A percentile compares a stretch with the other conserved stretches of the same genome.
These are phyloP conservation scores for Furcasterigmium furcatum DNA, from an alignment of 2,329 filamentous ascomycete genomes.

Conservation along the genomic window DNA sequence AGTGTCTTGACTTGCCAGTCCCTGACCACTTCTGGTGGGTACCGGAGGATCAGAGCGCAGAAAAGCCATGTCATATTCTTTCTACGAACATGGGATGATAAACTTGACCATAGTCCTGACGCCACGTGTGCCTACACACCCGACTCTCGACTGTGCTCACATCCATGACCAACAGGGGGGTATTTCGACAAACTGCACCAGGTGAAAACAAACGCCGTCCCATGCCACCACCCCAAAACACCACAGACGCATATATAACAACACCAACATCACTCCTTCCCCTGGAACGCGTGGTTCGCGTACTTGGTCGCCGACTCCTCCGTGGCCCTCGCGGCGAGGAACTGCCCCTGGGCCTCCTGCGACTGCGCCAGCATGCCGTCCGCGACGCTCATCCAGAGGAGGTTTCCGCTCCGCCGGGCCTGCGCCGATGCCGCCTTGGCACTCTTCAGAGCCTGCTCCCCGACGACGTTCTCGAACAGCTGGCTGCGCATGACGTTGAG, in stretches of 20 bases:
- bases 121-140: no score
- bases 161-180: no score
- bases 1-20: no score
- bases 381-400: conserved; percentile 77
- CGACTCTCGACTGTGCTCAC: no score
- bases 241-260: not conserved
- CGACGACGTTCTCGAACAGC: conserved; percentile 79
- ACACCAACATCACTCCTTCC: conserved; percentile 14
- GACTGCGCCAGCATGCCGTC: conserved; percentile 76
- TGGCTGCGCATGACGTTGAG: conserved; percentile 81
- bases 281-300: conserved; percentile 37
- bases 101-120: no score
- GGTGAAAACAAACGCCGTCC: not conserved
- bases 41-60: no score
- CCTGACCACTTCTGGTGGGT: no score
- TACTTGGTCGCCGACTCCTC: conserved; percentile 37
- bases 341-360: conserved; percentile 68
- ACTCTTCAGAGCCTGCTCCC: conserved; percentile 76
- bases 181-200: no score
- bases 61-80: no score
- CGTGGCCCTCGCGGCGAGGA: conserved; percentile 34
- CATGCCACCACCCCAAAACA: conserved; percentile 8
- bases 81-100: no score
- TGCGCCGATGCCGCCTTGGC: conserved; percentile 66
- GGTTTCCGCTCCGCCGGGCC: conserved; percentile 66